Base-by-base conservation (phyloP, 2,329 filamentous ascomycete species). In the Alternaria novae-zelandiae region DNA sequence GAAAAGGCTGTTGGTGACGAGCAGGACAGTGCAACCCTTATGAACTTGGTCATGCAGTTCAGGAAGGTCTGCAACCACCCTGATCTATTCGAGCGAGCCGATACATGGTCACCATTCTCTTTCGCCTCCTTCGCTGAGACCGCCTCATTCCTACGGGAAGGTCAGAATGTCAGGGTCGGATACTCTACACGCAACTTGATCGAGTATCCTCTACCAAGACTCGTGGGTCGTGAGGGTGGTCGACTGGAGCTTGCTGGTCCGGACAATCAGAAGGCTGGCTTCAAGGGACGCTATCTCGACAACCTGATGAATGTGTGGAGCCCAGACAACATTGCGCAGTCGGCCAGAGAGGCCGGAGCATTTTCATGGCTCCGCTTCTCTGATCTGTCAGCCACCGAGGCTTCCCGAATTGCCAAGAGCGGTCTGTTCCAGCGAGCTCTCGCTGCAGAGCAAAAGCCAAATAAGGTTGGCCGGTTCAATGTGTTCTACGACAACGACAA, bases 31-130 rank as follows among this genome's bases (percentile, higher is more conserved):
- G 94, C 95, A 44, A 98, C 95, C 2, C 83, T 99, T 74, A 98
- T 99, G 96, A 99, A 99, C 81, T 85, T 99, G 69, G 96, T 99
- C 67, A 99, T 99, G 96, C 96, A 99, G 82, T 99, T 99, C 87
- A 89, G 96, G 73, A 99, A 99, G 83, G 96, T 99, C 61, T 99
- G 96, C 84, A 99, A 99, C 77, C 96, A 99, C 78, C 96, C 96
- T 0, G 96, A 99, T 81, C 82, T 99, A 32, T 99, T 99, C 72
- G 94, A 99, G 81, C 91, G 96, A 49, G 94, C 95, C 10, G 95
- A 98, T 65, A 97, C 93, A 9, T 90, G 88, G 23, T 97, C 94
- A 9, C 93, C 96, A 0, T 90, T 95, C 73, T 91, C 93, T 1
- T 89, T 91, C 72, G 89, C 90, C n/a, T 88, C 91, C 78, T 99